Evolutionary conservation across 176 grass and related monocot species (phyloP).

Genomic region (Cenchrus americanus): DNA sequence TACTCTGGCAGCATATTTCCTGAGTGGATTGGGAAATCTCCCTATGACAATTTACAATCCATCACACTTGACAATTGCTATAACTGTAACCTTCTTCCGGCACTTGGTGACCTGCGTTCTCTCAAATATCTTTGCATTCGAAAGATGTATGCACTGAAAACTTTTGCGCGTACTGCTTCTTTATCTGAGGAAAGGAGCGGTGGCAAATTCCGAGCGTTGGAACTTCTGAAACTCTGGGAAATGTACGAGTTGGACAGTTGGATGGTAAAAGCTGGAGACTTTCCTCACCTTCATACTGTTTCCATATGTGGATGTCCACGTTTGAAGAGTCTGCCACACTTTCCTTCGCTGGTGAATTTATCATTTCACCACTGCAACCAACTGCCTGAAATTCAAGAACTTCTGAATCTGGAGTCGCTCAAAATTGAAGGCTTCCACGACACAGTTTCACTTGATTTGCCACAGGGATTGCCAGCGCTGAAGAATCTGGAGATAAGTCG

Average conservation of each 20-base stretch:
- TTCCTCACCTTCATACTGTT: conserved; percentile 32
- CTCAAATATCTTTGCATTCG: conserved; percentile 35
- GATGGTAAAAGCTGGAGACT: conserved; percentile 31
- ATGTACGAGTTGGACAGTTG: conserved; percentile 50
- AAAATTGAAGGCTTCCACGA: conserved; percentile 46
- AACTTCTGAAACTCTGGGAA: conserved; percentile 40
- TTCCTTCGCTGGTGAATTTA: conserved; percentile 29
- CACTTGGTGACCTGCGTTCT: conserved; percentile 34
- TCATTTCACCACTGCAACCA: conserved; percentile 36
- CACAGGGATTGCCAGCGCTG: conserved; percentile 1
- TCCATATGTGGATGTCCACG: conserved; percentile 31
- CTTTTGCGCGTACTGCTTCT: conserved; percentile 13
- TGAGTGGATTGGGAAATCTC: conserved; percentile 30
- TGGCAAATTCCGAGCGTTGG: conserved; percentile 29
- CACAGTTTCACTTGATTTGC: conserved; percentile 17
- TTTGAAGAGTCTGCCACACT: conserved; percentile 35
- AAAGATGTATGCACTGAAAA: conserved; percentile 28
- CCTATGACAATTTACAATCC: conserved; percentile 27
- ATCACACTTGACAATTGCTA: conserved; percentile 41
- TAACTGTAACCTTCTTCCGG: conserved; percentile 30
- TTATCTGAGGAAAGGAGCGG: background rate
- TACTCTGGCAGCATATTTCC: conserved; percentile 46
- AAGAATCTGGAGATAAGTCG: conserved; percentile 45
- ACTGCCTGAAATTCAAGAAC: conserved; percentile 22
- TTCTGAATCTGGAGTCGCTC: conserved; percentile 18